phyloP scores from a whole-genome alignment of 352 stramenopile genomes.

The Phytopythium aichiense region DNA sequence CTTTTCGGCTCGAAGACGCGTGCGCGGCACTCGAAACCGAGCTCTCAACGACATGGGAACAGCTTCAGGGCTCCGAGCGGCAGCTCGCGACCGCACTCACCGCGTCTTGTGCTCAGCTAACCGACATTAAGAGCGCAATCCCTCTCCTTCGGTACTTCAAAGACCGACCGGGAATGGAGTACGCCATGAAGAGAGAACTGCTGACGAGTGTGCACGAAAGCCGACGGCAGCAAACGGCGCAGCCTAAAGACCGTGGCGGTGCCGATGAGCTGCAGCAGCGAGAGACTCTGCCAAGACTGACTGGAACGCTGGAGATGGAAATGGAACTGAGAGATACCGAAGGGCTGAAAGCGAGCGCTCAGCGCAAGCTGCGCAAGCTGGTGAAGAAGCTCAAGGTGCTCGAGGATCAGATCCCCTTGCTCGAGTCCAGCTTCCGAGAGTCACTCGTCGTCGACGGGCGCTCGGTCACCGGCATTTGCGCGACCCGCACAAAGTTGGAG shows the following conservation, averaged over 20 bases:
- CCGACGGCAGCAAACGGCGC: not conserved
- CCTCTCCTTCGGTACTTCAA: constrained; percentile 9
- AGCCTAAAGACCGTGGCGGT: not conserved
- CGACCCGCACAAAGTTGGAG: constrained; percentile 31
- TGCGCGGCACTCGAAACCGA: constrained; percentile 31
- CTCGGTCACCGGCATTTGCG: constrained; percentile 23
- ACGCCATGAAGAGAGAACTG: constrained; percentile 2
- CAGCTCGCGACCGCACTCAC: not conserved
- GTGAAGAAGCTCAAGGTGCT: constrained; percentile 44
- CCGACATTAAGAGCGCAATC: not conserved
- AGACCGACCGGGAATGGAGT: constrained; percentile 2
- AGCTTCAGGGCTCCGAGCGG: constrained; percentile 1
- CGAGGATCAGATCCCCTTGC: constrained; percentile 26
- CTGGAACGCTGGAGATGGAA: not conserved
- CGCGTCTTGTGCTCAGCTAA: too few relatives aligned
- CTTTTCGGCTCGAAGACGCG: constrained; percentile 29
- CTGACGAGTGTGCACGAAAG: not conserved
- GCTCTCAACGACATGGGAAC: constrained; percentile 18
- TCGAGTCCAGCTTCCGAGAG: constrained; percentile 21
- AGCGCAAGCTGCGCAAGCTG: constrained; percentile 49
- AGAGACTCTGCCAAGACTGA: not conserved
- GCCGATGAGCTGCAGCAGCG: not conserved
- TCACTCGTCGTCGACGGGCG: constrained; percentile 16
- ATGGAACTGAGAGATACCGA: constrained; percentile 18
- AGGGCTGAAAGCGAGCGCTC: constrained; percentile 19